Base-by-base conservation (phyloP, 495 filamentous ascomycete species). In the Aspergillus biplanus region DNA sequence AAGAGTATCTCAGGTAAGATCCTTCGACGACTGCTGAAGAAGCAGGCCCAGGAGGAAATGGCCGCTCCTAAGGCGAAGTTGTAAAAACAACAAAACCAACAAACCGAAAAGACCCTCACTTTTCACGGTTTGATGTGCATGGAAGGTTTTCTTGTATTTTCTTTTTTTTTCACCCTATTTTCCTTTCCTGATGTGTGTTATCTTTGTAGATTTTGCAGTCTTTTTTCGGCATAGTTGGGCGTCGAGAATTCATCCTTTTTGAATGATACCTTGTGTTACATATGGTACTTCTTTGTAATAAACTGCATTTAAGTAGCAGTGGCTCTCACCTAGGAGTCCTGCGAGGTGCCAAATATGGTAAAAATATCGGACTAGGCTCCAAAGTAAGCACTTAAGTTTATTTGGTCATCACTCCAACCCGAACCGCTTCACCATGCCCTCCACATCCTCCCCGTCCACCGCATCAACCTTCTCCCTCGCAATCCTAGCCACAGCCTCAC, bases 1-100 rank as follows among this genome's bases (percentile, higher is more conserved):
- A 96, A 95, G 83, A 94, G 88, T 62, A 83, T 84, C 0, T 89
- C 87, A 71, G 94, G 94, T 1, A 98, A 98, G 85, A 92, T 97
- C 56, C 73, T 98, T 67, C 87, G 93, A 65, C 82, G 92, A 48
- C 59, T 94, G 44, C 70, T 89, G 68, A 86, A 86, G 68, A 74
- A 81, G 50, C 71, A 74, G 67, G 85, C 85, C 48, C 76, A 79
- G 71, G 84, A 83, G 46, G 71, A 73, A 59, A 65, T 65, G 44
- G 65, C 77, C 16, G 65, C 64, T 33, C 69, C 69, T 9, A 80
- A 75, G 69, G 79, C 79, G 18, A 82, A 81, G 69, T 67, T 82
- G 52, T 82, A 71, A 66, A 11, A 13, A 13, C 0, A 50, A 27
- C 18, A 18, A 7, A 15, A 4, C n/a, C 6, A 50, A 49, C 18